Evolutionary conservation across 768 basidiomycete genomes (phyloP).

Genomic region (Pleurotus cornucopiae): DNA sequence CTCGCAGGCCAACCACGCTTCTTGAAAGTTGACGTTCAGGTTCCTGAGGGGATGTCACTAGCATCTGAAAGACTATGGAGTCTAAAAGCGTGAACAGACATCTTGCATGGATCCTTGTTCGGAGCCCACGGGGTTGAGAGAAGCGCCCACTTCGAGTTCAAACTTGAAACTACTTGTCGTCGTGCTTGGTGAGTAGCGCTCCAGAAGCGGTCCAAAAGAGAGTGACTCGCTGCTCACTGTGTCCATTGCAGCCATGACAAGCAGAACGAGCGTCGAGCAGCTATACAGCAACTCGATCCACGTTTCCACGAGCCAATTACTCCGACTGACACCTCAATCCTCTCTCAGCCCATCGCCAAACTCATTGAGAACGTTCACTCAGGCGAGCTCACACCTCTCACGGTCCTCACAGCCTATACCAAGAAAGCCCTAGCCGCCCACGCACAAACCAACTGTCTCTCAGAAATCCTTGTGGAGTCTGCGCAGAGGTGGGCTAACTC

Average conservation of each 20-base stretch:
- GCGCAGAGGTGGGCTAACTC: slow-evolving; percentile 26
- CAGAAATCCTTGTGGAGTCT: slow-evolving; percentile 45
- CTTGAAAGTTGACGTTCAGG: too few species aligned
- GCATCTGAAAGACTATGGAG: too few species aligned
- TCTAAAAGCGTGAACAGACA: too few species aligned
- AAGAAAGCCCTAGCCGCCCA: slow-evolving; percentile 44
- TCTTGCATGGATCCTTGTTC: too few species aligned
- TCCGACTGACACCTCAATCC: slow-evolving; percentile 22
- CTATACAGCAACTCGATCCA: slow-evolving; percentile 24
- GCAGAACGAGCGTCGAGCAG: slow-evolving; percentile 29
- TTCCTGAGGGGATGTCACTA: too few species aligned
- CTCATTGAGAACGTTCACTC: slow-evolving; percentile 27
- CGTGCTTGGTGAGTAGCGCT: slow-evolving; percentile 26
- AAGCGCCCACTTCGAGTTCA: too few species aligned
- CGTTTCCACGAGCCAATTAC: slow-evolving; percentile 25
- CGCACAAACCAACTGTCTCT: slow-evolving; percentile 50
- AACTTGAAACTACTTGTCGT: slow-evolving; percentile 2
- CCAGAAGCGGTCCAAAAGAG: background rate
- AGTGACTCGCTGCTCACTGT: background rate
- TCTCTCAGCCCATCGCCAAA: slow-evolving; percentile 23
- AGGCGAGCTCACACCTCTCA: slow-evolving; percentile 23
- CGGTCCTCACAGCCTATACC: slow-evolving; percentile 37
- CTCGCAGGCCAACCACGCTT: too few species aligned
- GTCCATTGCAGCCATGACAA: slow-evolving; percentile 22
- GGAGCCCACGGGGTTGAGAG: too few species aligned